phyloP scores from a whole-genome alignment of 805 yeast genomes.

The Ogataea pignaliae region DNA sequence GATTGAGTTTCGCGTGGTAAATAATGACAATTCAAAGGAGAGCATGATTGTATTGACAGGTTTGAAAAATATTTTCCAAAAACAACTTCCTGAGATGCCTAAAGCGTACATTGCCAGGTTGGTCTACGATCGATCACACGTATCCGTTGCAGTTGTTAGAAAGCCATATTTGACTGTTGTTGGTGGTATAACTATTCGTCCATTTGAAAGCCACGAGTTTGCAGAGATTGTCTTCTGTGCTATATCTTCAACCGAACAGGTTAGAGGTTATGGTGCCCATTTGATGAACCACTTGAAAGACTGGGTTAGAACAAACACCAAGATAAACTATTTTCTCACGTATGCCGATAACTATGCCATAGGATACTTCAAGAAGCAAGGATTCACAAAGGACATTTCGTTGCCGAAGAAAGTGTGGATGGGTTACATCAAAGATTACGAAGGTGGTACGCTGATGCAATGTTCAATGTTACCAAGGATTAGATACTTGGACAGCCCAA shows the following conservation, averaged over 20 bases:
- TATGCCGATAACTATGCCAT: constrained; percentile 99
- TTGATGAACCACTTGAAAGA: constrained; percentile 97
- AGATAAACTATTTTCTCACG: constrained; percentile 80
- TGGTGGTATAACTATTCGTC: constrained; percentile 96
- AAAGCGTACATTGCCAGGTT: constrained; percentile 91
- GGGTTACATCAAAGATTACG: constrained; percentile 98
- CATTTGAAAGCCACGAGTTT: constrained; percentile 83
- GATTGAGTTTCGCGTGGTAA: constrained; percentile 93
- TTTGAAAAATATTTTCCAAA: constrained; percentile 90
- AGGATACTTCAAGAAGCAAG: constrained; percentile 97
- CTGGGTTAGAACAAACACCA: constrained; percentile 84
- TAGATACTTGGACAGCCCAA: constrained; percentile 84
- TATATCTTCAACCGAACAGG: constrained; percentile 95
- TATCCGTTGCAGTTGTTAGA: constrained; percentile 93
- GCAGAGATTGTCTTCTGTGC: constrained; percentile 99
- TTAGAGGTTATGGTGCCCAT: constrained; percentile 98
- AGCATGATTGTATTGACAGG: constrained; percentile 92
- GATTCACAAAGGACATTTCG: constrained; percentile 92
- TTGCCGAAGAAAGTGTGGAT: constrained; percentile 86
- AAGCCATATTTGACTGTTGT: constrained; percentile 86
- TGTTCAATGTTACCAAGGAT: constrained; percentile 88
- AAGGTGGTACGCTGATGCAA: constrained; percentile 98
- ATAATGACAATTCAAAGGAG: constrained; percentile 86
- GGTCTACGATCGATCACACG: constrained; percentile 90
- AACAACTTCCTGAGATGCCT: constrained; percentile 98